These are phyloP conservation scores for Rhizopogon roseolus DNA, from an alignment of 768 basidiomycete species.

Conservation along the genomic window DNA sequence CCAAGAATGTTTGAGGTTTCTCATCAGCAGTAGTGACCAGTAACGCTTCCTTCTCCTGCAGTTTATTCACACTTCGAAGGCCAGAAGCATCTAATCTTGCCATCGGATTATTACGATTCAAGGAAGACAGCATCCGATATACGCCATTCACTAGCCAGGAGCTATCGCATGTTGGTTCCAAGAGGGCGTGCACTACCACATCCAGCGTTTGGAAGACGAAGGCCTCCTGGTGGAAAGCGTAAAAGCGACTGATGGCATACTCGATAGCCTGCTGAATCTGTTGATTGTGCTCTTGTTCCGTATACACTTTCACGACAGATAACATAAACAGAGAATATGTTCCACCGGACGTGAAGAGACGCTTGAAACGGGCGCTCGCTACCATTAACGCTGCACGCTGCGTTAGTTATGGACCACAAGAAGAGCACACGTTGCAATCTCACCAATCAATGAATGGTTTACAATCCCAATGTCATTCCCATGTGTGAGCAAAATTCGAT, in stretches of 20 bases:
- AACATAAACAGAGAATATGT: constrained; percentile 78
- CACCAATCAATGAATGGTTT: constrained; percentile 69
- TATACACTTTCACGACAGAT: constrained; percentile 63
- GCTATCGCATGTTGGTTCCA: constrained; percentile 42
- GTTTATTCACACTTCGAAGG: constrained; percentile 57
- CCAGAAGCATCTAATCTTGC: constrained; percentile 55
- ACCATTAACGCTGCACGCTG: constrained; percentile 55
- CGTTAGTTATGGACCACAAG: neutral
- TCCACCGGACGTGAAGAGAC: constrained; percentile 68
- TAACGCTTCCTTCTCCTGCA: constrained; percentile 67
- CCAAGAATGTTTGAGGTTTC: constrained; percentile 65
- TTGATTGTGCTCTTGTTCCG: constrained; percentile 49
- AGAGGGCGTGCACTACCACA: constrained; percentile 49
- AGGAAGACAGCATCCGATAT: constrained; percentile 54
- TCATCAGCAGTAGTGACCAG: constrained; percentile 68
- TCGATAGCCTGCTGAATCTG: constrained; percentile 66
- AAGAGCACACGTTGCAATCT: constrained; percentile 15
- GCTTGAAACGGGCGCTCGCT: constrained; percentile 70
- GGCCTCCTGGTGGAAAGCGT: constrained; percentile 64
- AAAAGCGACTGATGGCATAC: constrained; percentile 68
- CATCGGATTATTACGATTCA: constrained; percentile 38
- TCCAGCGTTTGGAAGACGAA: constrained; percentile 75
- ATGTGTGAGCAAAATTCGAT: constrained; percentile 61
- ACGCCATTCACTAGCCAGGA: constrained; percentile 51
- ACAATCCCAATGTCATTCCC: constrained; percentile 75